Conservation (phyloP, 495 filamentous ascomycete species). For the Aspergillus steynii region DNA sequence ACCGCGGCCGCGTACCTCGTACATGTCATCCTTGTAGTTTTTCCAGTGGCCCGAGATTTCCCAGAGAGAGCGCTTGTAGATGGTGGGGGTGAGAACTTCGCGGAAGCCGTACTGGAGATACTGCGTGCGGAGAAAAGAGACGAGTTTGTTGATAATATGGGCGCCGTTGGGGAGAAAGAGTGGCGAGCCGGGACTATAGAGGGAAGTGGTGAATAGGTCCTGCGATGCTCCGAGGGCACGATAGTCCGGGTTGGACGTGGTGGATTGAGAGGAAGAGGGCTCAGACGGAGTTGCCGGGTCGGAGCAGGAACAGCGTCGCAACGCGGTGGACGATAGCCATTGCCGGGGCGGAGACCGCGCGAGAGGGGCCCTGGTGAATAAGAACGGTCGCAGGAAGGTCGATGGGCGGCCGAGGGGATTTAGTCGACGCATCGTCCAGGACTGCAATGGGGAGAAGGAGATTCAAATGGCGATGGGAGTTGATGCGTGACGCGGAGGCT, state of each 20-base stretch:
- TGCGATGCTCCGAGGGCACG: constrained; percentile 69
- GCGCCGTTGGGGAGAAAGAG: constrained; percentile 86
- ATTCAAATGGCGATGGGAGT: not conserved
- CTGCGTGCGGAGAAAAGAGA: constrained; percentile 81
- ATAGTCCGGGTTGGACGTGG: constrained; percentile 56
- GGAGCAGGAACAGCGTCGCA: constrained; percentile 41
- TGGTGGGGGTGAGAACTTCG: constrained; percentile 89
- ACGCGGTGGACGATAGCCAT: constrained; percentile 36
- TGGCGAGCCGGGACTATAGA: constrained; percentile 84
- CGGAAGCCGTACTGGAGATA: constrained; percentile 86
- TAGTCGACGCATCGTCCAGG: constrained; percentile 23
- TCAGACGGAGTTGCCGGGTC: constrained; percentile 20
- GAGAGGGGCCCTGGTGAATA: not conserved
- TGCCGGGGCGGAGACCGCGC: constrained; percentile 19
- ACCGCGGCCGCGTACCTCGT: constrained; percentile 70
- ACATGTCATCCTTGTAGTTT: constrained; percentile 96
- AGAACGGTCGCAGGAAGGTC: not conserved
- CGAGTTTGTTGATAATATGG: constrained; percentile 82
- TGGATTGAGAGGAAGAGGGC: constrained; percentile 18
- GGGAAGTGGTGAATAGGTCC: constrained; percentile 74
- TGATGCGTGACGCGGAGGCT: not conserved
- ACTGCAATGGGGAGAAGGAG: not conserved
- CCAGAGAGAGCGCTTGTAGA: constrained; percentile 92
- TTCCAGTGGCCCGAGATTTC: constrained; percentile 87
- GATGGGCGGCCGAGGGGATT: constrained; percentile 13